Evolutionary conservation across 306 rosid genomes (phyloP), one percentile per base, ranked within the genome.

Genomic region (Trifolium fragiferum): DNA sequence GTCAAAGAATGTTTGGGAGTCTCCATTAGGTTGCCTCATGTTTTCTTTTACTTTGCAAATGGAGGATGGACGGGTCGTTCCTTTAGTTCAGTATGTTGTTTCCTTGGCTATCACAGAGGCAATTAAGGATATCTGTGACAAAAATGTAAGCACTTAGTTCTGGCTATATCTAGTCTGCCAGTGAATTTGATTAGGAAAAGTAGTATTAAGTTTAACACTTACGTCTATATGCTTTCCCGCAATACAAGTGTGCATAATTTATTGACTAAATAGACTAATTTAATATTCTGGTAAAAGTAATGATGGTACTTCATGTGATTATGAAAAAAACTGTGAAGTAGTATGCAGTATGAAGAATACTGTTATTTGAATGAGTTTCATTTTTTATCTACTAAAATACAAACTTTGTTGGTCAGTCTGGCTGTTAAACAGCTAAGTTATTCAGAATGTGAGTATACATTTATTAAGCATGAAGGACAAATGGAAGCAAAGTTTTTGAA

Each of bases 1-100:
- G 70, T 86, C 96, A 2, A 92, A 90, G 89, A 95, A 95, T 87
- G 77, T 80, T 66, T 95, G 97, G 98, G 93, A 95, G 55, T 95
- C 99, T 73, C 97, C 97, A 8, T 79, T 73, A 64, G 99, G 98
- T 40, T 88, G 93, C 83, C 96, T 95, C 49, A 44, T 92, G 87
- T 95, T 90, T 84, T 92, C 99, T 74, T 90, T 92, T 76, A 90
- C 87, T 43, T 14, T 86, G 78, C 96, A 92, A 85, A 86, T 95
- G 96, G 98, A 89, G 80, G 90, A 92, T 50, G 99, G 97, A 27
- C 83, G 90, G 50, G 57, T 85, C 0, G 90, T 95, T 81, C 98
- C 98, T 74, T 86, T 92, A 23, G 63, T 90, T 49, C 98, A 95
- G 74, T 90, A 95, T 76, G 98, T 95, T 37, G 88, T 89, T 70